Conservation (phyloP, 257 asterid species). For the Parsonsia alboflavescens region DNA sequence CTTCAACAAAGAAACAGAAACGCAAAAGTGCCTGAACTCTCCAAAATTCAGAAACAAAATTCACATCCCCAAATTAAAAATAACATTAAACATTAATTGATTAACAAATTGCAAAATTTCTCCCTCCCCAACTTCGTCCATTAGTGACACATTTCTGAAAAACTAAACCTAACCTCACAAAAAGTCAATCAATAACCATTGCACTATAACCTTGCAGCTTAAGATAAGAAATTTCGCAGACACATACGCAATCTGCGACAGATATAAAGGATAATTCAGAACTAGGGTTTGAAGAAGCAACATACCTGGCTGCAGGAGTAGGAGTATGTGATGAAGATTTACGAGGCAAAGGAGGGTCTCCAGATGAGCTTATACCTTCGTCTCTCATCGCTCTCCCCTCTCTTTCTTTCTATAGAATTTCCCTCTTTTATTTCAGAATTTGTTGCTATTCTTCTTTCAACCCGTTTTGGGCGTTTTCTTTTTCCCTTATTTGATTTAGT, state of each 20-base stretch:
- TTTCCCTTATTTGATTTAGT: too few species aligned
- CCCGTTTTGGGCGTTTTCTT: neutral
- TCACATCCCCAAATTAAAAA: neutral
- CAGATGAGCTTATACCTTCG: slow-evolving; percentile 87
- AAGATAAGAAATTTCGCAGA: neutral
- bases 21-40: neutral
- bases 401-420: slow-evolving; percentile 1
- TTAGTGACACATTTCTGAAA: neutral
- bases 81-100: too few species aligned
- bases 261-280: neutral
- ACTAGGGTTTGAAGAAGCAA: slow-evolving; percentile 24
- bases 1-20: neutral
- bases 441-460: neutral
- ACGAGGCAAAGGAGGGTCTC: slow-evolving; percentile 61
- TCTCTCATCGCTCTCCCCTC: slow-evolving; percentile 60
- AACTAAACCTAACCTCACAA: neutral
- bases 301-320: slow-evolving; percentile 89
- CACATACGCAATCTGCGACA: neutral
- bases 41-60: slow-evolving; percentile 9
- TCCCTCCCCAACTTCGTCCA: neutral
- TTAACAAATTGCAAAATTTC: neutral
- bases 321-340: slow-evolving; percentile 88
- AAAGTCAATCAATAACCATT: neutral
- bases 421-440: neutral
- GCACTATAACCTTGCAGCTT: neutral